Percentiles rank a stretch among this genome's conserved stretches.
Conservation (phyloP, 352 stramenopile genomes). For the Pythium folliculosum region DNA sequence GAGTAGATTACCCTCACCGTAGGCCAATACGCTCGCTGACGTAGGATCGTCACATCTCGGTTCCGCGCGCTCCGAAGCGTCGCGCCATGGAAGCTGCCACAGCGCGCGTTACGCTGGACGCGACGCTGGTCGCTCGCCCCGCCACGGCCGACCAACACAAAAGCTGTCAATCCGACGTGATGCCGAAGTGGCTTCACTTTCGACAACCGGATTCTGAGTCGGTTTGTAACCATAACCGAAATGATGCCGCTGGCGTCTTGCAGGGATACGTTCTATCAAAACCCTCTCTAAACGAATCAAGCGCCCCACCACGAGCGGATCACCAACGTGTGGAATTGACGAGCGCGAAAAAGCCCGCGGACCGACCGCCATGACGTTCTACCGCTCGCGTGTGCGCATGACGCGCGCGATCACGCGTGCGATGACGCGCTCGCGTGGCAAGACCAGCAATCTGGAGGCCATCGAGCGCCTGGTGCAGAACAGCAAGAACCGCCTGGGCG, state of each 20-base stretch:
- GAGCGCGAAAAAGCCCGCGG: neutral
- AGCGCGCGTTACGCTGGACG: neutral
- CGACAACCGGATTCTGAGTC: conserved; percentile 15
- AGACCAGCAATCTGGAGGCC: conserved; percentile 43
- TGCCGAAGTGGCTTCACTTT: conserved; percentile 32
- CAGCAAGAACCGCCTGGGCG: conserved; percentile 65
- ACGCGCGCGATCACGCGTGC: conserved; percentile 61
- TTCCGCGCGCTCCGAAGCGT: neutral
- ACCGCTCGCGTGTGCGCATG: conserved; percentile 61
- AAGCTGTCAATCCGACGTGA: conserved; percentile 25
- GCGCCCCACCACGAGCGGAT: conserved; percentile 18
- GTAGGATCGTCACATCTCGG: conserved; percentile 18
- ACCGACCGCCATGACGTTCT: conserved; percentile 56
- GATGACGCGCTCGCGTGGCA: conserved; percentile 57
- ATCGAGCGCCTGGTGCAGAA: conserved; percentile 69
- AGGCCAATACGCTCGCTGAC: conserved; percentile 15
- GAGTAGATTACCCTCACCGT: too few species aligned
- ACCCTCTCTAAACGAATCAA: conserved; percentile 23
- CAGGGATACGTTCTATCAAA: too few species aligned
- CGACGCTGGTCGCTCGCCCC: neutral
- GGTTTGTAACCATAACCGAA: conserved; percentile 7
- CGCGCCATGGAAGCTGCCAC: neutral
- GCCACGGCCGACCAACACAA: too few species aligned
- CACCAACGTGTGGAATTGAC: conserved; percentile 23
- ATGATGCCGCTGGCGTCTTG: conserved; percentile 4